Percentiles rank a stretch among this genome's conserved stretches.
These are phyloP conservation scores for Earliella scabrosa DNA, from an alignment of 1,284 basidiomycete species.

Conservation along the genomic window DNA sequence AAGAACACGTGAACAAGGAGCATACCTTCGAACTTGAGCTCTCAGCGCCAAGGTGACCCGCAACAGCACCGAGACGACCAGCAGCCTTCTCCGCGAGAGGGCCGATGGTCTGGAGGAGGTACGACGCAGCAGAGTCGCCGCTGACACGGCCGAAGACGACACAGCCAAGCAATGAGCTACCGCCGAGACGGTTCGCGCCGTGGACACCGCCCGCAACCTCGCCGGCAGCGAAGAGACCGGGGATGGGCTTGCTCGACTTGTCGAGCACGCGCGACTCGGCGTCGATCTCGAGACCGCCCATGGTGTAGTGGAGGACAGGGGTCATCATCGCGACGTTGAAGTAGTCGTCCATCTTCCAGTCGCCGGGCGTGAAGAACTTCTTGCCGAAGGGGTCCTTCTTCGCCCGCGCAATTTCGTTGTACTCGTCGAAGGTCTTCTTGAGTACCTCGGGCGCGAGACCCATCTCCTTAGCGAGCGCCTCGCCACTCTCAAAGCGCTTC, in stretches of 20 bases:
- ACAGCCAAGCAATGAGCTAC: slow-evolving; percentile 98
- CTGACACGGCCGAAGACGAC: slow-evolving; percentile 98
- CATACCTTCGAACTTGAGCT: slow-evolving; percentile 43
- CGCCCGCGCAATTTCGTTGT: slow-evolving; percentile 80
- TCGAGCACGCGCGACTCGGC: slow-evolving; percentile 83
- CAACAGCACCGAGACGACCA: slow-evolving; percentile 78
- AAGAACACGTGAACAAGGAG: background rate
- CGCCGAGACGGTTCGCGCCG: slow-evolving; percentile 98
- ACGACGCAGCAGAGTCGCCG: slow-evolving; percentile 79
- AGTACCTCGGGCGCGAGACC: slow-evolving; percentile 77
- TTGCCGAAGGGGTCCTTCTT: slow-evolving; percentile 97
- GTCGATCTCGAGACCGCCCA: slow-evolving; percentile 98
- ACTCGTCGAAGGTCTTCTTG: slow-evolving; percentile 92
- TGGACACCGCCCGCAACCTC: slow-evolving; percentile 98
- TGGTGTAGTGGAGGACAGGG: slow-evolving; percentile 96
- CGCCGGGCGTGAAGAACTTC: slow-evolving; percentile 90
- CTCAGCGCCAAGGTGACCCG: slow-evolving; percentile 72
- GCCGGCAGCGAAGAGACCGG: slow-evolving; percentile 92
- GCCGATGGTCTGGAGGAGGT: slow-evolving; percentile 41
- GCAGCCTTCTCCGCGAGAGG: slow-evolving; percentile 67
- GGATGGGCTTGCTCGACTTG: slow-evolving; percentile 75
- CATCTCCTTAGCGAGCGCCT: slow-evolving; percentile 94
- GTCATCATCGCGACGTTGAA: slow-evolving; percentile 97
- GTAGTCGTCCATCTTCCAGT: slow-evolving; percentile 85
- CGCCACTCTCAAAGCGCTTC: slow-evolving; percentile 90